phyloP scores from a whole-genome alignment of 192 early-diverging fungal species.

The Chytriomyces hyalinus region DNA sequence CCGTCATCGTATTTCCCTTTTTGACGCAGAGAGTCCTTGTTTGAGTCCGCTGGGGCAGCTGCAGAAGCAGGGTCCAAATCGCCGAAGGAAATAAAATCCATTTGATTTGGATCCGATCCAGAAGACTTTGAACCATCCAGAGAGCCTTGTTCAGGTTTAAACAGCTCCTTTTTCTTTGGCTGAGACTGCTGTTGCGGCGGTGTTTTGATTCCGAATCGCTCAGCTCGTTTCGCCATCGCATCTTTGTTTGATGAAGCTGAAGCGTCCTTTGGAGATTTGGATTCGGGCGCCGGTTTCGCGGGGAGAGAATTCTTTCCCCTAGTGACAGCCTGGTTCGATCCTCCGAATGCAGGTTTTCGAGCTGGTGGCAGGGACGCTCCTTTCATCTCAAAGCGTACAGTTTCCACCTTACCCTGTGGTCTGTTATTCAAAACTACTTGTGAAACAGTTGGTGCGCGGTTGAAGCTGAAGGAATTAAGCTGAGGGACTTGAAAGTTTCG shows the following conservation, averaged over 20 bases:
- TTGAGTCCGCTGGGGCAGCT: neutral
- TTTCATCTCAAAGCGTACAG: too few species aligned
- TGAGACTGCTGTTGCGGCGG: neutral
- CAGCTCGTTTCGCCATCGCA: neutral
- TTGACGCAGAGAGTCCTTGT: neutral
- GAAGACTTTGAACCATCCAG: neutral
- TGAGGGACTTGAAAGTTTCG: neutral
- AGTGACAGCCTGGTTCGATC: neutral
- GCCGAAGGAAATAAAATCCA: slow-evolving; percentile 15
- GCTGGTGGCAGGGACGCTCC: too few species aligned
- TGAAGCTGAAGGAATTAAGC: neutral
- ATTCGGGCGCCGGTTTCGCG: neutral
- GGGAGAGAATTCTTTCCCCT: neutral
- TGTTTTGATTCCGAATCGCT: slow-evolving; percentile 5
- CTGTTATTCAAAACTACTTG: too few species aligned
- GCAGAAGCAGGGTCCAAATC: neutral
- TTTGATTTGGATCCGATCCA: neutral
- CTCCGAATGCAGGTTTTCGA: neutral
- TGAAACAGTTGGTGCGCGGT: neutral
- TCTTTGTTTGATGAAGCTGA: neutral
- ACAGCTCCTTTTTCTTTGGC: neutral
- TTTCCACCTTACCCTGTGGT: too few species aligned
- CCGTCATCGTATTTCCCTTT: neutral
- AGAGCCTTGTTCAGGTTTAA: slow-evolving; percentile 3
- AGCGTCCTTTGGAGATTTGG: neutral